Evolutionary conservation across 208 protist genomes (phyloP).

Genomic region (Novymonas esmeraldas): DNA sequence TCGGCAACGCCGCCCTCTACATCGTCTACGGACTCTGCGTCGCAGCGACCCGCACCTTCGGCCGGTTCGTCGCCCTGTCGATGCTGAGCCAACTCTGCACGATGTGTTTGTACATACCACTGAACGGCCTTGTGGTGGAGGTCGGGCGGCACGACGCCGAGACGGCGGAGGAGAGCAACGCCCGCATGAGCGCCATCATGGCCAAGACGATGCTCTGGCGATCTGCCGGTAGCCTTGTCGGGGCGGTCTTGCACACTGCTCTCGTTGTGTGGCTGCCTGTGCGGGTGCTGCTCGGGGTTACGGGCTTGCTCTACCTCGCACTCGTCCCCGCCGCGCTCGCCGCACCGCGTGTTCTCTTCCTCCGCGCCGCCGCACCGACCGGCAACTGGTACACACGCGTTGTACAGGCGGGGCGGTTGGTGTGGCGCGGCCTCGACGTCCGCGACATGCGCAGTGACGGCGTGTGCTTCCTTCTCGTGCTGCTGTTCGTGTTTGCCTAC

Average conservation of each 20-base stretch:
- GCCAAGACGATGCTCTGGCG: slow-evolving; percentile 54
- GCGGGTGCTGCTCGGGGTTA: slow-evolving; percentile 24
- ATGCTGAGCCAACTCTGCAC: slow-evolving; percentile 34
- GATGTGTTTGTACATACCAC: slow-evolving; percentile 52
- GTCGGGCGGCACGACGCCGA: slow-evolving; percentile 43
- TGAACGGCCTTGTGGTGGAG: slow-evolving; percentile 59
- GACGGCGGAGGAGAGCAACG: slow-evolving; percentile 44
- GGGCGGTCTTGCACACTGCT: slow-evolving; percentile 33
- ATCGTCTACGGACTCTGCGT: slow-evolving; percentile 20
- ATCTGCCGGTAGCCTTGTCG: slow-evolving; percentile 35
- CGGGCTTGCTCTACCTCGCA: slow-evolving; percentile 22
- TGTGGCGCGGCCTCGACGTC: slow-evolving; percentile 25
- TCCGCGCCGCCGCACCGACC: slow-evolving; percentile 10
- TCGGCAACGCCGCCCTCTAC: slow-evolving; percentile 37
- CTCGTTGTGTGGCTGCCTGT: slow-evolving; percentile 18
- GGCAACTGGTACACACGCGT: slow-evolving; percentile 29
- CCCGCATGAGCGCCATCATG: slow-evolving; percentile 48
- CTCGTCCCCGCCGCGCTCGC: slow-evolving; percentile 34
- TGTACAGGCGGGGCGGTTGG: neutral
- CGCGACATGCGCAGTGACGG: slow-evolving; percentile 32
- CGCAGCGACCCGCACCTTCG: slow-evolving; percentile 9
- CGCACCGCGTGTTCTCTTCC: slow-evolving; percentile 31
- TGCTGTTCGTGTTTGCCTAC: slow-evolving; percentile 56
- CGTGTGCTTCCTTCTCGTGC: slow-evolving; percentile 42
- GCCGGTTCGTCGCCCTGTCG: slow-evolving; percentile 30